Percentiles rank a stretch among this genome's conserved stretches.
phyloP scores from a whole-genome alignment of 495 filamentous ascomycete species.

The Aspergillus sclerotioniger region DNA sequence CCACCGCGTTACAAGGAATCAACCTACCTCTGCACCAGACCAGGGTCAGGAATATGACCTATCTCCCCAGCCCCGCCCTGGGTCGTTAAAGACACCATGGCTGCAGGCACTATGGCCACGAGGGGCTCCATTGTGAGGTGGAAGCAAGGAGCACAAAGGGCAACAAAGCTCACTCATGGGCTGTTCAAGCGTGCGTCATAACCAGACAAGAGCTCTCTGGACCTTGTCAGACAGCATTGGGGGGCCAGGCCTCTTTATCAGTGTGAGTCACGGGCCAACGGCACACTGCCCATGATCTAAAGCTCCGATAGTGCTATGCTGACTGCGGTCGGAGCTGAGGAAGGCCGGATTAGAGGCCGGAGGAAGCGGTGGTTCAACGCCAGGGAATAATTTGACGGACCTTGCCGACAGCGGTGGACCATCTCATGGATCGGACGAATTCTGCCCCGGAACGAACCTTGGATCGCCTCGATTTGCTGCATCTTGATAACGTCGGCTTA shows the following conservation, averaged over 20 bases:
- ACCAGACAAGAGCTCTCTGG: not conserved
- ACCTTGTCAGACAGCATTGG: not conserved
- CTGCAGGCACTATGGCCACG: constrained; percentile 5
- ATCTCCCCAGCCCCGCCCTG: not conserved
- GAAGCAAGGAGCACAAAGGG: not conserved
- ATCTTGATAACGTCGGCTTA: no score
- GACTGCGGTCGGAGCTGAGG: not conserved
- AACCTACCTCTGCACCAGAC: constrained; percentile 14
- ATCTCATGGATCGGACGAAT: not conserved
- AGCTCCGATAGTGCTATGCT: not conserved
- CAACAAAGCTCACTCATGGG: not conserved
- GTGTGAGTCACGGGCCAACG: not conserved
- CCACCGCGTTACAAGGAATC: not conserved
- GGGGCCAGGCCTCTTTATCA: not conserved
- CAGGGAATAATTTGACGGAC: constrained; percentile 1
- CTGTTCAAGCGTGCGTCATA: not conserved
- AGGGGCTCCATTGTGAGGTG: constrained; percentile 10
- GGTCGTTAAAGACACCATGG: constrained; percentile 3
- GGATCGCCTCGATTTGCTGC: no score
- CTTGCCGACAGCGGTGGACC: constrained; percentile 2
- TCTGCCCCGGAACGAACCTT: not conserved
- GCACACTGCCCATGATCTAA: not conserved
- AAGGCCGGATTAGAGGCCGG: not conserved
- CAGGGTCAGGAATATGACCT: not conserved
- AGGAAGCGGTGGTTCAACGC: not conserved